Conservation (phyloP, 164 flowering plant genomes). For the Nymphaea colorata region DNA sequence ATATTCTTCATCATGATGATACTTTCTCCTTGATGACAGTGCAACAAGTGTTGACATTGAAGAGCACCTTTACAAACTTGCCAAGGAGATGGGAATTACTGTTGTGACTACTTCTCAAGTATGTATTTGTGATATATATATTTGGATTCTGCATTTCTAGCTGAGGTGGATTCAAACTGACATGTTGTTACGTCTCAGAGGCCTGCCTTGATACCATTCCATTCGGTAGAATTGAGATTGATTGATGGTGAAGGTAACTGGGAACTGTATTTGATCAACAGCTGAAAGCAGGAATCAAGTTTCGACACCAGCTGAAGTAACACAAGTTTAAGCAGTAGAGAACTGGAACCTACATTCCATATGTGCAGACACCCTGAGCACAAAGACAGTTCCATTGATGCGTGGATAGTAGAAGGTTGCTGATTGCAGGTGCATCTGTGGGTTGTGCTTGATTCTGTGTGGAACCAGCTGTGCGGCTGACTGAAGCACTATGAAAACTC, state of each 20-base stretch:
- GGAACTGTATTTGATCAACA: slow-evolving; percentile 36
- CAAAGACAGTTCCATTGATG: background rate
- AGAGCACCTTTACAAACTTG: slow-evolving; percentile 87
- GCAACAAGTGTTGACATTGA: slow-evolving; percentile 98
- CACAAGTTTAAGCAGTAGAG: background rate
- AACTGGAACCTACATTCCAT: background rate
- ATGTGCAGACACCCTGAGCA: background rate
- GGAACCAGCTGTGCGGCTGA: background rate
- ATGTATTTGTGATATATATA: slow-evolving; percentile 7
- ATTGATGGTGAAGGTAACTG: slow-evolving; percentile 97
- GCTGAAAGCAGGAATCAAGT: background rate
- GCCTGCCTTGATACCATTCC: slow-evolving; percentile 94
- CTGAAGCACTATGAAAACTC: background rate
- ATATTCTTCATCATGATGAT: background rate
- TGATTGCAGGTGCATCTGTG: background rate
- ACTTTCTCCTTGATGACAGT: slow-evolving; percentile 25
- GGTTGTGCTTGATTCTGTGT: background rate
- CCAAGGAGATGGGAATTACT: slow-evolving; percentile 71
- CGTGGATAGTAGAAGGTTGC: background rate
- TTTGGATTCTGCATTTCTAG: background rate
- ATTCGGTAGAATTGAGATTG: slow-evolving; percentile 65
- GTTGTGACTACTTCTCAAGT: slow-evolving; percentile 93
- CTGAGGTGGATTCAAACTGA: background rate
- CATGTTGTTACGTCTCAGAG: slow-evolving; percentile 34
- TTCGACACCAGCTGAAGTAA: background rate